Percentiles rank a stretch among this genome's conserved stretches.
These are phyloP conservation scores for Fusarium duplospermum DNA, from an alignment of 2,329 filamentous ascomycete species.

Conservation along the genomic window DNA sequence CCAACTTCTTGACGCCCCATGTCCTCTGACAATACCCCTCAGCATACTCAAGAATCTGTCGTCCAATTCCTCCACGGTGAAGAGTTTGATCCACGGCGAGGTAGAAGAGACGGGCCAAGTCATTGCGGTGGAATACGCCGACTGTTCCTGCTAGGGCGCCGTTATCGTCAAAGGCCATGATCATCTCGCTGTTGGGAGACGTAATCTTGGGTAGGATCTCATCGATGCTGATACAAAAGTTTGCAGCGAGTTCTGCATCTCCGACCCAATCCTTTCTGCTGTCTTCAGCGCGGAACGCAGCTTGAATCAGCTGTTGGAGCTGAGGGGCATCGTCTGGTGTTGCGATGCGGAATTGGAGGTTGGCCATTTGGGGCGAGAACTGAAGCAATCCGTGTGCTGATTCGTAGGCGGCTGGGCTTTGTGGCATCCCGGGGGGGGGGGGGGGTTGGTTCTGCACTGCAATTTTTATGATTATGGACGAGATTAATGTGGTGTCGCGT, in stretches of 20 bases:
- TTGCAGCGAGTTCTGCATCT: constrained; percentile 69
- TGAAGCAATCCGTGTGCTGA: too few relatives aligned
- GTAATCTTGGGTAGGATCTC: constrained; percentile 67
- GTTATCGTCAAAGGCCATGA: constrained; percentile 42
- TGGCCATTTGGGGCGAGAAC: neutral
- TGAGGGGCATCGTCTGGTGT: constrained; percentile 49
- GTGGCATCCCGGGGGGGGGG: too few relatives aligned
- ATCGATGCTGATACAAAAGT: constrained; percentile 76
- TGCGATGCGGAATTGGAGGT: constrained; percentile 53
- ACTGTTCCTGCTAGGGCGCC: constrained; percentile 43
- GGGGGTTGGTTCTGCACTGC: too few relatives aligned
- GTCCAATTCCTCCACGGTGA: constrained; percentile 51
- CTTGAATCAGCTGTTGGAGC: constrained; percentile 52
- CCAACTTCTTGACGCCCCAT: constrained; percentile 45
- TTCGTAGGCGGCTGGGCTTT: too few relatives aligned
- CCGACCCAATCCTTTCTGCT: constrained; percentile 49
- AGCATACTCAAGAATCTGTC: constrained; percentile 46
- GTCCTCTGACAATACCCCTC: constrained; percentile 46
- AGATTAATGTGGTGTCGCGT: too few relatives aligned
- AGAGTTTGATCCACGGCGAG: constrained; percentile 48
- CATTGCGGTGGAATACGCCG: constrained; percentile 42
- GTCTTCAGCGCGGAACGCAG: constrained; percentile 55
- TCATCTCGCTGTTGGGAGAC: constrained; percentile 42
- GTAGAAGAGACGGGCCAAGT: constrained; percentile 47
- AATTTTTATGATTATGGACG: too few relatives aligned